These are phyloP conservation scores for Quercus dentata DNA, from an alignment of 306 rosid genomes.

Conservation along the genomic window DNA sequence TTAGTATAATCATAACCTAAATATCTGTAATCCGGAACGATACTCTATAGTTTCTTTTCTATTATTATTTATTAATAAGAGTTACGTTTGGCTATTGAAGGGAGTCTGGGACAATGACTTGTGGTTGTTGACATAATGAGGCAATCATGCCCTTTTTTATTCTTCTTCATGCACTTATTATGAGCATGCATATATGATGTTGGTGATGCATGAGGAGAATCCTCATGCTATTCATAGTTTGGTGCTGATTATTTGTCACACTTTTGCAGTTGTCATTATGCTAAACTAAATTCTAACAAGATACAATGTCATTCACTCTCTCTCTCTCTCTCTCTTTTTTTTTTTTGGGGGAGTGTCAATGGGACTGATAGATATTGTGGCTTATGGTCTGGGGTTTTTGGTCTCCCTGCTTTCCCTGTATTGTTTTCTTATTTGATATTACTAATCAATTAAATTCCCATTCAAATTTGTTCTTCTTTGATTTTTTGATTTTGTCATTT, in stretches of 20 bases:
- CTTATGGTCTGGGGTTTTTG: neutral
- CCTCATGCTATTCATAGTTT: neutral
- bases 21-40: neutral
- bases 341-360: neutral
- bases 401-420: neutral
- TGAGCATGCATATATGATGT: neutral
- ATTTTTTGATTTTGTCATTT: neutral
- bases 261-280: neutral
- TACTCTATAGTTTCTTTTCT: neutral
- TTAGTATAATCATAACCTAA: neutral
- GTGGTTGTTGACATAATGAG: no score
- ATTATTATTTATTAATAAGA: no score
- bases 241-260: neutral
- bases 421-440: neutral
- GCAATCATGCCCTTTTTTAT: no score
- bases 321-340: no score
- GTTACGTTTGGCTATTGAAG: neutral
- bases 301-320: no score
- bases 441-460: neutral
- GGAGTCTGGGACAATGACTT: neutral
- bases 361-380: neutral
- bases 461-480: neutral
- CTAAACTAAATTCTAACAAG: neutral
- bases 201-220: neutral
- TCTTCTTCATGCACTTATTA: no score